phyloP scores from a whole-genome alignment of 345 rosid species.

The Eucalyptus microcorys region DNA sequence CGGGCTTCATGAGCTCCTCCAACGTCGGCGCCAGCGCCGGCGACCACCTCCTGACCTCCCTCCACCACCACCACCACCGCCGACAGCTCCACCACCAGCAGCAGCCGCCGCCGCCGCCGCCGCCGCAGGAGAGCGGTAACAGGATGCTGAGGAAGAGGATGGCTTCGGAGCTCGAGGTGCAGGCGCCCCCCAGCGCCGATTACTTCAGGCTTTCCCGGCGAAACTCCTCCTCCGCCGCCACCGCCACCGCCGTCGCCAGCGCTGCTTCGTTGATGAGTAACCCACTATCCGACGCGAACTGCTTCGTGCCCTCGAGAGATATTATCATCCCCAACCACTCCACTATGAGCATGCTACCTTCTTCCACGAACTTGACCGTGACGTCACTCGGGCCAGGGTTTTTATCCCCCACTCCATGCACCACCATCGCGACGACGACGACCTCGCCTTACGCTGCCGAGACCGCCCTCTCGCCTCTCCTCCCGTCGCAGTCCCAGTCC shows the following conservation, averaged over 20 bases:
- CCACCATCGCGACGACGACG: slow-evolving; percentile 11
- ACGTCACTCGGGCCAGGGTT: slow-evolving; percentile 42
- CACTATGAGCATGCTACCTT: slow-evolving; percentile 16
- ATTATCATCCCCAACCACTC: slow-evolving; percentile 41
- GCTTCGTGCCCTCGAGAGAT: not conserved
- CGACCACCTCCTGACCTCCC: not conserved
- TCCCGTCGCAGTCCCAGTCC: not conserved
- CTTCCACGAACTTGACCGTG: slow-evolving; percentile 29
- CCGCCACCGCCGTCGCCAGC: not conserved
- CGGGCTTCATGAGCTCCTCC: not conserved
- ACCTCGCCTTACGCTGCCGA: slow-evolving; percentile 37
- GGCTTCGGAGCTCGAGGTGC: slow-evolving; percentile 63
- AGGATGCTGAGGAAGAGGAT: slow-evolving; percentile 71
- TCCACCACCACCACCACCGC: not conserved
- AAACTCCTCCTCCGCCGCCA: not conserved
- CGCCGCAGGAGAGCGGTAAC: not conserved
- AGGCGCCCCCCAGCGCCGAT: not conserved
- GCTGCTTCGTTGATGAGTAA: not conserved
- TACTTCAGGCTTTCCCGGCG: slow-evolving; percentile 6
- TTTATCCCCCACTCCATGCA: slow-evolving; percentile 14
- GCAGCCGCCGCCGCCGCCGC: not conserved
- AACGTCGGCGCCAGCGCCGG: not conserved
- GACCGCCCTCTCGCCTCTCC: slow-evolving; percentile 74
- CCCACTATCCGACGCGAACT: not conserved
- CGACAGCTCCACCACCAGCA: not conserved